Base-by-base conservation (phyloP, 2,329 filamentous ascomycete species). In the Ceratocystis eucalypticola region DNA sequence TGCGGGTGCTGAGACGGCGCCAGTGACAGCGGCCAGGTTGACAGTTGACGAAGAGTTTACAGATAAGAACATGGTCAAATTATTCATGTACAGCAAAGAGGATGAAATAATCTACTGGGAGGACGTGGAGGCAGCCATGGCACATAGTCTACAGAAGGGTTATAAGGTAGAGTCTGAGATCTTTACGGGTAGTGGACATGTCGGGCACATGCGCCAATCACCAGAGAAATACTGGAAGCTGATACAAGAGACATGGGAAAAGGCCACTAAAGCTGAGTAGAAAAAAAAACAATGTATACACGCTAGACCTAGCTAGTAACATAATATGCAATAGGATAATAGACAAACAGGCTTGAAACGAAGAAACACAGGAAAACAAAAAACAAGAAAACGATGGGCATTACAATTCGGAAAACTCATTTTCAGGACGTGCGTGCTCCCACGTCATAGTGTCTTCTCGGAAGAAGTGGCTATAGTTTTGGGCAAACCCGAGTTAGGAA, bases 181-280 rank as follows among this genome's bases (percentile, higher is more conserved):
- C 37, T 88, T 88, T 69, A 77, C 83, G 62, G 80, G 79, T 3
- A 84, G 80, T 62, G 75, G 78, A 1, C 85, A 88, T 72, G 84
- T 85, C 20, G 83, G 82, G 1, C 84, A 87, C 71, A 80, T 87
- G 75, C 76, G 80, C 20, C 74, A 78, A 72, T 79, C 84, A 66
- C 79, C 80, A 0, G 77, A 77, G 41, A 76, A 80, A 71, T 88
- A 88, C 71, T 88, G 84, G 85, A 71, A 46, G 5, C 37, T 45
- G 15, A 62, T 69, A n/a, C 44, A 57, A 15, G 44, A n/a, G 3
- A 59, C 61, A n/a, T 69, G 68, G 68, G 59, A 48, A 20, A 53
- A 10, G 45, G 64, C 30, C 4, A 41, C 28, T n/a, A 17, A n/a
- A n/a, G 57, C 1, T 1, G 41, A 8, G 28, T 61, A 37, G 20